Conservation (phyloP, 495 filamentous ascomycete genomes). For the Annulohypoxylon nitens region DNA sequence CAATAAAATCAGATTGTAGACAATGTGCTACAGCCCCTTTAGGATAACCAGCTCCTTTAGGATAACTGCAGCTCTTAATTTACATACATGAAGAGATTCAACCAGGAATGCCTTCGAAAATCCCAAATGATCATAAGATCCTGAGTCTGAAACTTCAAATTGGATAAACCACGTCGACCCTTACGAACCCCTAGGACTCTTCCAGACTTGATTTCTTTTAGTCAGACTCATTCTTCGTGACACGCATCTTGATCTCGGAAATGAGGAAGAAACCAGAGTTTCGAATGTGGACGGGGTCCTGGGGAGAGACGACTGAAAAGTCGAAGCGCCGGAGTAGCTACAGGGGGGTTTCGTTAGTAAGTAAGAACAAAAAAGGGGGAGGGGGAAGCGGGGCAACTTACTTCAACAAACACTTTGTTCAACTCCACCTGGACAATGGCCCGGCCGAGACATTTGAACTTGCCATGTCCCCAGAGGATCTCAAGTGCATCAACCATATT, state of each 20-base stretch:
- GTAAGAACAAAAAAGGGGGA: not conserved
- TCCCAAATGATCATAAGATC: not conserved
- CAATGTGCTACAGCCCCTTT: not conserved
- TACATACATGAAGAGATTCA: not conserved
- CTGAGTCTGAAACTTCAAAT: not conserved
- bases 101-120: not conserved
- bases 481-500: conserved; percentile 55
- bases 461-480: conserved; percentile 54
- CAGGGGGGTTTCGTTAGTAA: not conserved
- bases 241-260: conserved; percentile 41
- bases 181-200: too few species aligned
- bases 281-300: conserved; percentile 37
- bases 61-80: too few species aligned
- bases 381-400: conserved; percentile 40
- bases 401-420: conserved; percentile 69
- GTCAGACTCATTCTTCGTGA: conserved; percentile 21
- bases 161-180: not conserved
- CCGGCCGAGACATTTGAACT: conserved; percentile 58
- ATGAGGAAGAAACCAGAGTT: conserved; percentile 44
- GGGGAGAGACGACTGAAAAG: conserved; percentile 37
- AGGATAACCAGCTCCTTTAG: too few species aligned
- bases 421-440: conserved; percentile 57
- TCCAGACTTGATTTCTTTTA: not conserved
- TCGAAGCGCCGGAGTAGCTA: conserved; percentile 44
- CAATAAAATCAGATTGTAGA: not conserved